Conservation (phyloP, 305 asterid genomes). For the Andrographis paniculata region DNA sequence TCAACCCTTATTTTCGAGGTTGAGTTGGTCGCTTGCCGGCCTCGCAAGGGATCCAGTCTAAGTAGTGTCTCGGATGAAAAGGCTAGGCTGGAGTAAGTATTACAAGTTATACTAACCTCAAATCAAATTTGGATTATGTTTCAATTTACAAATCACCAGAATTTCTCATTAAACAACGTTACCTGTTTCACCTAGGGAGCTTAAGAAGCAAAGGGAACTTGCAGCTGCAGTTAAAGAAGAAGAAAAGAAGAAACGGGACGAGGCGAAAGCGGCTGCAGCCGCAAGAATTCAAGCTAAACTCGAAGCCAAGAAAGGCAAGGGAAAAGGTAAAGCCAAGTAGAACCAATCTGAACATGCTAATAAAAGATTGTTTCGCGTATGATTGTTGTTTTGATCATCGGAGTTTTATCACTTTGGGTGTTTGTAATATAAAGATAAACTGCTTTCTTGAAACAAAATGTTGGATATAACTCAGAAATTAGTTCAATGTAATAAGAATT, state of each 20-base stretch:
- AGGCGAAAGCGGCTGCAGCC: conserved; percentile 96
- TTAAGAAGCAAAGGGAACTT: conserved; percentile 84
- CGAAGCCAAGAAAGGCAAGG: conserved; percentile 88
- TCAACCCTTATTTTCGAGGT: conserved; percentile 87
- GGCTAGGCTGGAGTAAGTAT: conserved; percentile 88
- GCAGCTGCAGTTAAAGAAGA: conserved; percentile 80
- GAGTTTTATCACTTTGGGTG: too few species aligned
- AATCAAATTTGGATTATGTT: not conserved
- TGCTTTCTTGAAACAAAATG: too few species aligned
- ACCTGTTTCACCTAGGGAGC: conserved; percentile 39
- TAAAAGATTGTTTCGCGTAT: too few species aligned
- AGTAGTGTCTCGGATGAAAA: conserved; percentile 85
- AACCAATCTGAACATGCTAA: not conserved
- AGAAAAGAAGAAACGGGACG: conserved; percentile 96
- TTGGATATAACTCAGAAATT: too few species aligned
- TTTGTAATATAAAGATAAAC: too few species aligned
- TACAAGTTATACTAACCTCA: not conserved
- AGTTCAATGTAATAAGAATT: too few species aligned
- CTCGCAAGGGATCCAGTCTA: conserved; percentile 84
- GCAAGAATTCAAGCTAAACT: conserved; percentile 94
- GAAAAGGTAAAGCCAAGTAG: conserved; percentile 72
- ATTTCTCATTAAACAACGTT: not conserved
- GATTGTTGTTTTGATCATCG: too few species aligned
- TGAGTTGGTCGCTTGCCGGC: conserved; percentile 91
- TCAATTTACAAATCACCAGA: not conserved